Evolutionary conservation across 192 early-diverging fungal species (phyloP), one percentile per base, ranked within the genome.

Genomic region (Coemansia biformis): DNA sequence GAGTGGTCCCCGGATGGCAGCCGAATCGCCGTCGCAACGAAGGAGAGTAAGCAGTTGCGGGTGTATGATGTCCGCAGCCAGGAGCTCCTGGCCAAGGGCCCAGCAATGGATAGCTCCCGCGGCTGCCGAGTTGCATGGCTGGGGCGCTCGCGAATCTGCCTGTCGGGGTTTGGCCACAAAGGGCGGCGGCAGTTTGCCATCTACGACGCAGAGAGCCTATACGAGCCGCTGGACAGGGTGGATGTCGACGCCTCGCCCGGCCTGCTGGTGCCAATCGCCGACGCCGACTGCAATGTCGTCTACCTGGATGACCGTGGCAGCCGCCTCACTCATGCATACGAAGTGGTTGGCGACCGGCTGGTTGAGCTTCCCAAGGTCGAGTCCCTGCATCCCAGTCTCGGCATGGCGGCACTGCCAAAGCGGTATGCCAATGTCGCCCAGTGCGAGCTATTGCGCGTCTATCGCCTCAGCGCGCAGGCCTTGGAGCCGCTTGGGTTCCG

Each of bases 291-390:
- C 28, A 65, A 61, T 2, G 43, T 88, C 13, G 63, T 90, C 18
- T 86, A 83, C 43, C 66, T 89, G 16, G 78, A 79, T 18, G 88
- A 85, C n/a, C 78, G 83, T 3, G 89, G 89, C 16, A 90, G 91
- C 57, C 75, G 82, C 11, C 79, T 81, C 16, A 86, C 89, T 33
- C 80, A 83, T 38, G 79, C 86, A 9, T 91, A 78, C 66, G 84
- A 89, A 54, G 38, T 92, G 11, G 53, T 75, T 6, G 68, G 65
- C 8, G 52, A 61, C 22, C 47, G 42, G 1, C 56, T 79, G 21
- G 54, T 70, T 4, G 75, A 62, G 15, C 66, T 89, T 11, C 79
- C 84, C n/a, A 78, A 77, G 15, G 66, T 83, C 11, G 83, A 89
- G 41, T 63, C 75, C 3, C 43, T 68, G 5, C 72, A 76, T 8